These are phyloP conservation scores for Fraxinus platypoda DNA, from an alignment of 305 asterid genomes.

Conservation along the genomic window DNA sequence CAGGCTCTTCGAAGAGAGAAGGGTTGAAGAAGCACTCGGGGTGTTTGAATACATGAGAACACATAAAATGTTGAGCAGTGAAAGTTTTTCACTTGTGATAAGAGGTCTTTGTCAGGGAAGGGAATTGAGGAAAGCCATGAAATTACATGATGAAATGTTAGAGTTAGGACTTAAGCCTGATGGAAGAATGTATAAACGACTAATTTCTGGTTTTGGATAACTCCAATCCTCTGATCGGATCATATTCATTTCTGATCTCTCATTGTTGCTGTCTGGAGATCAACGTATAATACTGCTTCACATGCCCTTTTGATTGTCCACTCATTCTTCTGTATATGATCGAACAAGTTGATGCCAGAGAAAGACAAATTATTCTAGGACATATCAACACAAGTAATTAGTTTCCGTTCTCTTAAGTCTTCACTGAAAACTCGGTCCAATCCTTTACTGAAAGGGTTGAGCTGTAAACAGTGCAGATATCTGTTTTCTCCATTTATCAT, in stretches of 20 bases:
- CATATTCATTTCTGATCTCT: neutral
- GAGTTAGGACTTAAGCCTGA: conserved; percentile 66
- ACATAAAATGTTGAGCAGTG: conserved; percentile 37
- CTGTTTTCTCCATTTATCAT: neutral
- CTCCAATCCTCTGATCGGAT: neutral
- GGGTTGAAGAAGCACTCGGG: conserved; percentile 42
- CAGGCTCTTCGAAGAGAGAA: conserved; percentile 40
- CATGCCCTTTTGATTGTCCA: neutral
- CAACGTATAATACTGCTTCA: neutral
- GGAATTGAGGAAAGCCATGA: conserved; percentile 70
- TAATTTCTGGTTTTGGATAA: conserved; percentile 64
- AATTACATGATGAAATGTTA: conserved; percentile 70
- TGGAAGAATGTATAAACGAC: conserved; percentile 45
- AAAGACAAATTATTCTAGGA: neutral
- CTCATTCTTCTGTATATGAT: neutral
- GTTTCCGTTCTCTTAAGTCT: neutral
- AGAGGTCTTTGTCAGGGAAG: conserved; percentile 53
- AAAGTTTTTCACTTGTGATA: conserved; percentile 51
- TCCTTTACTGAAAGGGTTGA: neutral
- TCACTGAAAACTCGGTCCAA: neutral
- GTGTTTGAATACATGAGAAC: conserved; percentile 63
- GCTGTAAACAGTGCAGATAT: neutral
- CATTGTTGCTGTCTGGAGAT: neutral
- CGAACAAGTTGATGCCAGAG: neutral
- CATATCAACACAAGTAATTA: neutral